A percentile compares a stretch with the other conserved stretches of the same genome.
Conservation (phyloP, 2,329 filamentous ascomycete genomes). For the Arthrocladium fulminans region DNA sequence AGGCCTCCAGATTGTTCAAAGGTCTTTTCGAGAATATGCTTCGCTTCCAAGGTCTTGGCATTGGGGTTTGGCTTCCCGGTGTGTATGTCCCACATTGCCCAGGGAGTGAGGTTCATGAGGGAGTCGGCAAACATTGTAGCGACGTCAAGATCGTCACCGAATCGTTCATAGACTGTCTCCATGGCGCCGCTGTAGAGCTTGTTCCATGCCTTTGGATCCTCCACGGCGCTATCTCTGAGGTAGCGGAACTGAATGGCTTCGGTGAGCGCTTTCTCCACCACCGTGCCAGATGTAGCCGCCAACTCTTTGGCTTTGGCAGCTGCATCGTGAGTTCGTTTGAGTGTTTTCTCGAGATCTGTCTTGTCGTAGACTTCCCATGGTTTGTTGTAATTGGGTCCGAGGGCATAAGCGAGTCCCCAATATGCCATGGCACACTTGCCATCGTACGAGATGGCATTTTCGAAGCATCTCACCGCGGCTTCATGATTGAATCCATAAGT, state of each 20-base stretch:
- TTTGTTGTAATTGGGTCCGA: slow-evolving; percentile 73
- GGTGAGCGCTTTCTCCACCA: slow-evolving; percentile 54
- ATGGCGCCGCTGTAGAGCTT: slow-evolving; percentile 54
- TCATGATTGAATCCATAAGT: slow-evolving; percentile 35
- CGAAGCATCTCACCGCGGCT: slow-evolving; percentile 31
- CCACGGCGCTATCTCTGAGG: slow-evolving; percentile 42
- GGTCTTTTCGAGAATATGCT: slow-evolving; percentile 50
- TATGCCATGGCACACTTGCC: slow-evolving; percentile 32
- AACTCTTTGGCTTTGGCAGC: slow-evolving; percentile 33
- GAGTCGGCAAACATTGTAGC: slow-evolving; percentile 55
- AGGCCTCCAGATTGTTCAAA: slow-evolving; percentile 42
- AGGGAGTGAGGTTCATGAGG: slow-evolving; percentile 57
- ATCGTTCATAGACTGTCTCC: slow-evolving; percentile 45
- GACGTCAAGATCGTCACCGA: slow-evolving; percentile 53
- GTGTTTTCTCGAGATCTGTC: slow-evolving; percentile 42
- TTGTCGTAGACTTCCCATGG: slow-evolving; percentile 64
- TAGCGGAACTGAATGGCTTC: slow-evolving; percentile 55
- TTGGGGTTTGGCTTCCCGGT: slow-evolving; percentile 49
- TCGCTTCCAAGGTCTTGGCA: slow-evolving; percentile 51
- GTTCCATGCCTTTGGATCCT: slow-evolving; percentile 49
- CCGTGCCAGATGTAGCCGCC: slow-evolving; percentile 30
- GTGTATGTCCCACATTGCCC: slow-evolving; percentile 54
- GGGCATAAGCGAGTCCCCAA: slow-evolving; percentile 48
- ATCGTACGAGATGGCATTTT: slow-evolving; percentile 29
- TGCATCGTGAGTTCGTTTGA: slow-evolving; percentile 15